A percentile compares a stretch with the other conserved stretches of the same genome.
Evolutionary conservation across 2,329 filamentous ascomycete genomes (phyloP).

Genomic region (Verticillium alfalfae): DNA sequence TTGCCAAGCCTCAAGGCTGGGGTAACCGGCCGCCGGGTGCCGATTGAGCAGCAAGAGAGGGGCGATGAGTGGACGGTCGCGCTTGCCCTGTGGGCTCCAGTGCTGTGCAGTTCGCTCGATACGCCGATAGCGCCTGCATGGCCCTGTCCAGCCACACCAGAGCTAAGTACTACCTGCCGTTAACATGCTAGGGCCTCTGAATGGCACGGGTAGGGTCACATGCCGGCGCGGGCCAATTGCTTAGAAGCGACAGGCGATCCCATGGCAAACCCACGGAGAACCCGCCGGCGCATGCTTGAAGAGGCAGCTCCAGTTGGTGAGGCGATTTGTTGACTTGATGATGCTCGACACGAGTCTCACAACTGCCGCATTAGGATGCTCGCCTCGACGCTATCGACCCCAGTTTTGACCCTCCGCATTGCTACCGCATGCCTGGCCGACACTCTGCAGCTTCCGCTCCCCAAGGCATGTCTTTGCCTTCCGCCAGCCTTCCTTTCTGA

Average conservation of each 20-base stretch:
- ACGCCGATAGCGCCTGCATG: not conserved
- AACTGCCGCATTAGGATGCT: constrained; percentile 1
- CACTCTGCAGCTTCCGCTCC: not conserved
- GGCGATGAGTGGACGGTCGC: not conserved
- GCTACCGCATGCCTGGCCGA: not conserved
- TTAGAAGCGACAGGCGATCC: not conserved
- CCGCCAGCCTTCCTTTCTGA: not conserved
- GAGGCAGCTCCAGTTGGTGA: constrained; percentile 1
- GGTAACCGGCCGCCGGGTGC: not conserved
- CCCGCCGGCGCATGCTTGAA: not conserved
- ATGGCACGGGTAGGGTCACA: not conserved
- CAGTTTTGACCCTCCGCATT: not conserved
- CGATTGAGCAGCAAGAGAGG: not conserved
- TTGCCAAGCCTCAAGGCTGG: not conserved
- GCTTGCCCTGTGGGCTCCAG: not conserved
- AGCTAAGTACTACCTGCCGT: not conserved
- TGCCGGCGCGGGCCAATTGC: not conserved
- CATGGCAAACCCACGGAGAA: not conserved
- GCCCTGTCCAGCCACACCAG: not conserved
- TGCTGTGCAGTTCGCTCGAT: not conserved
- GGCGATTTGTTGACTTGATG: not conserved
- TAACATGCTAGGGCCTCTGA: not conserved
- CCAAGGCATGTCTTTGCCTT: not conserved
- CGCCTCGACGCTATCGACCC: not conserved
- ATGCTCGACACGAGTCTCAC: not conserved